A percentile compares a stretch with the other conserved stretches of the same genome.
Conservation (phyloP, 2,329 filamentous ascomycete genomes). For the Arthrobotrys sinensis region DNA sequence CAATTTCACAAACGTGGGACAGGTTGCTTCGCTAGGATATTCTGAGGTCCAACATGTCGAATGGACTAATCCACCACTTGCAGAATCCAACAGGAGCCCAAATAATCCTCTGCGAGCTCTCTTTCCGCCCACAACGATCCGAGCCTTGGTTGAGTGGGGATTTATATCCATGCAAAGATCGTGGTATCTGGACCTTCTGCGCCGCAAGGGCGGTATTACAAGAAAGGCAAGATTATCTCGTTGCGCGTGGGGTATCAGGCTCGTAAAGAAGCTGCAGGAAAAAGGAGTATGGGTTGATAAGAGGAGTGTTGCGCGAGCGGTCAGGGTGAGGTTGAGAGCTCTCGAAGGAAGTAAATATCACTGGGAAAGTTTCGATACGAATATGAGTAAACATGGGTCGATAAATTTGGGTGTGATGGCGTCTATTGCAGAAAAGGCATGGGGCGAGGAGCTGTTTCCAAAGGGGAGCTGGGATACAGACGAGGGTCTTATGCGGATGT, state of each 20-base stretch:
- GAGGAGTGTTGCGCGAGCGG: conserved; percentile 61
- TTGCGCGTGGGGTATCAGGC: conserved; percentile 61
- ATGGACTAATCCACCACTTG: conserved; percentile 49
- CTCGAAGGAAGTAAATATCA: conserved; percentile 50
- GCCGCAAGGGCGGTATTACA: conserved; percentile 12
- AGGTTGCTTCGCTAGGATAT: conserved; percentile 43
- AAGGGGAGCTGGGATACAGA: conserved; percentile 53
- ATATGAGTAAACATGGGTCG: conserved; percentile 58
- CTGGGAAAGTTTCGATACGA: conserved; percentile 54
- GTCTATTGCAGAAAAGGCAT: conserved; percentile 59
- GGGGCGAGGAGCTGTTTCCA: conserved; percentile 58
- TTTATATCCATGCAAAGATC: conserved; percentile 61
- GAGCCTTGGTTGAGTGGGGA: conserved; percentile 63
- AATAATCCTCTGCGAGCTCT: conserved; percentile 62
- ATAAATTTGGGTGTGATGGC: conserved; percentile 53
- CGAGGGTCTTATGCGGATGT: conserved; percentile 41
- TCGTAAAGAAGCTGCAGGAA: conserved; percentile 53
- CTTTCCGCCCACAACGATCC: conserved; percentile 60
- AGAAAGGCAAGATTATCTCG: conserved; percentile 38
- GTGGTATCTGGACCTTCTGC: conserved; percentile 37
- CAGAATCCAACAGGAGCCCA: conserved; percentile 35
- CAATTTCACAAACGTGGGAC: conserved; percentile 53
- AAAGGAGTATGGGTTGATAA: conserved; percentile 62
- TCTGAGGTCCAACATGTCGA: conserved; percentile 6
- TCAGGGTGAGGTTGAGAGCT: conserved; percentile 62